These are phyloP conservation scores for Globisporangium acanthophoron DNA, from an alignment of 352 stramenopile species.

Conservation along the genomic window DNA sequence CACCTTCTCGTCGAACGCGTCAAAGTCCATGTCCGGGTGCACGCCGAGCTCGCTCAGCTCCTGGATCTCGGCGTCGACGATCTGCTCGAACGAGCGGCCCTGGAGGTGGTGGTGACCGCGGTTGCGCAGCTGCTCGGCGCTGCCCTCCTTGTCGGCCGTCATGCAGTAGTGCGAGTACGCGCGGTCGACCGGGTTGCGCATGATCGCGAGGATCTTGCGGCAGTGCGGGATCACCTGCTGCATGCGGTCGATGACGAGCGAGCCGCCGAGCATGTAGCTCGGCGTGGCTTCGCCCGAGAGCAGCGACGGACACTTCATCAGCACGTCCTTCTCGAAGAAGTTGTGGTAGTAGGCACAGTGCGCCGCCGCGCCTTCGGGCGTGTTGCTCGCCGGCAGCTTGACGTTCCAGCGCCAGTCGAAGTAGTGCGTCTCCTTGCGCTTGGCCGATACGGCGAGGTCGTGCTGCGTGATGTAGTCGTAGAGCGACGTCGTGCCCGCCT, in stretches of 20 bases:
- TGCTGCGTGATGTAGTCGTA: conserved; percentile 98
- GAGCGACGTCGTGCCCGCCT: conserved; percentile 95
- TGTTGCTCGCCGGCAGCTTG: conserved; percentile 43
- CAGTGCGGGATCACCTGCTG: conserved; percentile 71
- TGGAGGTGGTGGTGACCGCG: conserved; percentile 67
- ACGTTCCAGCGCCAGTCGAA: conserved; percentile 97
- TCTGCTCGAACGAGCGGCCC: conserved; percentile 58
- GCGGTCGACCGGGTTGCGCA: conserved; percentile 79
- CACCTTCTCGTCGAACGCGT: conserved; percentile 63
- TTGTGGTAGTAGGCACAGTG: conserved; percentile 77
- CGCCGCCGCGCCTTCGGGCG: conserved; percentile 42
- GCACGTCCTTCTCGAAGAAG: conserved; percentile 77
- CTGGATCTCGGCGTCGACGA: conserved; percentile 67
- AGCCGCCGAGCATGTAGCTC: conserved; percentile 87
- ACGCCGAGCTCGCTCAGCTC: conserved; percentile 56
- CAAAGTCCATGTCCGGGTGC: conserved; percentile 66
- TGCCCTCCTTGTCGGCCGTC: conserved; percentile 73
- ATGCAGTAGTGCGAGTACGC: conserved; percentile 90
- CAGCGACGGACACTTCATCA: conserved; percentile 87
- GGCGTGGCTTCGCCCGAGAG: conserved; percentile 92
- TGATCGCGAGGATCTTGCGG: conserved; percentile 77
- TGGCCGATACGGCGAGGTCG: conserved; percentile 88
- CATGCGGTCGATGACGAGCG: conserved; percentile 66
- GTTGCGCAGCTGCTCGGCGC: conserved; percentile 70
- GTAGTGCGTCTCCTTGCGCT: conserved; percentile 96